Evolutionary conservation across 2,329 filamentous ascomycete genomes (phyloP), one percentile per base, ranked within the genome.

Genomic region (Aspergillus versicolor): DNA sequence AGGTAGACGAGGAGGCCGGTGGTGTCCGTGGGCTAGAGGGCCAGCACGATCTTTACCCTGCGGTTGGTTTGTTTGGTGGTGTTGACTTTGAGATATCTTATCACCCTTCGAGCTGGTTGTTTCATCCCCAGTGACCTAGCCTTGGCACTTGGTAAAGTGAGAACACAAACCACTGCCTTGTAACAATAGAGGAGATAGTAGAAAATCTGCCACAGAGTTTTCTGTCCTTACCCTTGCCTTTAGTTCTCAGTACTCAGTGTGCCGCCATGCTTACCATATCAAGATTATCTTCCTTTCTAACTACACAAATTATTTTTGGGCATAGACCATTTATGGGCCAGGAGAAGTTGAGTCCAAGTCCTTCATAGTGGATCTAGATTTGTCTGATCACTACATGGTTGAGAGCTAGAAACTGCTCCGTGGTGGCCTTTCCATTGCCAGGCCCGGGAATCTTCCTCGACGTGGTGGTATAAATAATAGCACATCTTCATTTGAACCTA

Each of bases 1-100:
- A 87, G 69, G 64, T 79, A 43, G 84, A 87, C 69, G 68, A 67
- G 48, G 77, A 80, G 64, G 57, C 86, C 80, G 64, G 88, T 76
- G 48, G 85, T 80, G 41, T 89, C 79, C 27, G 85, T 82, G 63
- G 88, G 78, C 70, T 91, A 80, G 70, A 91, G 85, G 66, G 88
- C 77, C 68, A 91, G 84, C 64, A 88, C 61, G 84, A 87, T 68
- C 62, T 87, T 44, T 83, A 85, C 67, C 81, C 79, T 42, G 83
- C 84, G 2, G 75, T 88, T 54, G 85, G 85, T 3, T 72, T 84
- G 21, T 87, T 86, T 70, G 85, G 84, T 3, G 81, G 77, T n/a
- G 81, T 86, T 17, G 83, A 86, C 52, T 83, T 86, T 57, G 83
- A 86, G 61, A 77, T 81, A 13, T 77, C 75, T 47, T 84, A 84